These are phyloP conservation scores for Melanogaster broomeanus DNA, from an alignment of 768 basidiomycete species.

Conservation along the genomic window DNA sequence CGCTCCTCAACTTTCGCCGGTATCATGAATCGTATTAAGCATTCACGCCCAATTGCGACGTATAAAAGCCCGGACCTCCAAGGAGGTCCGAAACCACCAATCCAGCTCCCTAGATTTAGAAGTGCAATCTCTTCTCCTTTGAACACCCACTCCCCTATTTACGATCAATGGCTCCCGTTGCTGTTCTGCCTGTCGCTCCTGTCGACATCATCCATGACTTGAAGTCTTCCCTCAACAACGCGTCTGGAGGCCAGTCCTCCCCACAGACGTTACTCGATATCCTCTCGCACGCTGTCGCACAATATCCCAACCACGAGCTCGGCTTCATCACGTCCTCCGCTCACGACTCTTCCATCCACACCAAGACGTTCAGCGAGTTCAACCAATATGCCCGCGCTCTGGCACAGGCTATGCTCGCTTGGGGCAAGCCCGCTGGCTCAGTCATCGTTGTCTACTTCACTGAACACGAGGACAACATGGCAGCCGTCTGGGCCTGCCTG, in stretches of 20 bases:
- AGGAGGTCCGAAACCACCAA: conserved; percentile 4
- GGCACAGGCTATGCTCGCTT: conserved; percentile 3
- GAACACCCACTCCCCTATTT: neutral
- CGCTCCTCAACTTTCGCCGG: neutral
- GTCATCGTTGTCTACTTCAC: conserved; percentile 31
- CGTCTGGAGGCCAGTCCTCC: conserved; percentile 9
- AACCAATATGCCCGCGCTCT: conserved; percentile 9
- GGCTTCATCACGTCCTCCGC: conserved; percentile 8
- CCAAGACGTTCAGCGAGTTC: conserved; percentile 3
- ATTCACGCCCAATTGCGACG: neutral
- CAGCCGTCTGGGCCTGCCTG: conserved; percentile 14
- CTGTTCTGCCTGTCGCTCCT: neutral
- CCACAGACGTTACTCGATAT: conserved; percentile 10
- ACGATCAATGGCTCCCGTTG: conserved; percentile 1
- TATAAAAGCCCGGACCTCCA: conserved; percentile 23
- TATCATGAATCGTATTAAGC: neutral
- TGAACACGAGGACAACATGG: conserved; percentile 27
- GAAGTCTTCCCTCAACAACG: too few relatives aligned
- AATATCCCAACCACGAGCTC: conserved; percentile 18
- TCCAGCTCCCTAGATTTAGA: conserved; percentile 3
- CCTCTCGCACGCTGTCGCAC: conserved; percentile 19
- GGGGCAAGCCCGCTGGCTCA: conserved; percentile 12
- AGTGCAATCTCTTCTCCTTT: neutral
- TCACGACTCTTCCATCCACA: conserved; percentile 10
- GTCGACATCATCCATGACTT: neutral